Evolutionary conservation across 345 rosid genomes (phyloP).

Genomic region (Lepidium sativum): DNA sequence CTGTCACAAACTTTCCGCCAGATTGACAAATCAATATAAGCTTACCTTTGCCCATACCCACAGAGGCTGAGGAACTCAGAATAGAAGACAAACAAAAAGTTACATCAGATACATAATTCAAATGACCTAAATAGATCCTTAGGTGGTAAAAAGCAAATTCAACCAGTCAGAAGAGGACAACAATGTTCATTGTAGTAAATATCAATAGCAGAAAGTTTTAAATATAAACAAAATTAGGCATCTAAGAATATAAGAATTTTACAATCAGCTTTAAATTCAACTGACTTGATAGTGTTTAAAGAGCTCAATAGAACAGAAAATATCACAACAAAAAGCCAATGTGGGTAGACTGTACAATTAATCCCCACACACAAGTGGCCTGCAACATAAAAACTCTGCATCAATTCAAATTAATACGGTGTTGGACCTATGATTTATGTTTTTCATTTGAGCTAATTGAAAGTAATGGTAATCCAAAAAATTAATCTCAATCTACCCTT

Average conservation of each 20-base stretch:
- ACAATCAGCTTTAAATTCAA: neutral
- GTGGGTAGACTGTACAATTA: neutral
- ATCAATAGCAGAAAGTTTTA: neutral
- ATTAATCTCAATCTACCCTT: neutral
- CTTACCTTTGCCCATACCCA: slow-evolving; percentile 68
- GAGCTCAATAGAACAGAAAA: neutral
- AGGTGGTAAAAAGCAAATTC: neutral
- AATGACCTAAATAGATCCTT: neutral
- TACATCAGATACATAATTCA: neutral
- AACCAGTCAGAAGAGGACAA: neutral
- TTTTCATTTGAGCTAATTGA: neutral
- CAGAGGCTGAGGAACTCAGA: neutral
- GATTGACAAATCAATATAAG: slow-evolving; percentile 82
- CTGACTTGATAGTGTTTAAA: neutral
- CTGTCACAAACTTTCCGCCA: slow-evolving; percentile 63
- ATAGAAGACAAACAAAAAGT: neutral
- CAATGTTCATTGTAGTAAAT: neutral
- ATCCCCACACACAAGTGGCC: neutral
- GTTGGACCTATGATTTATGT: neutral
- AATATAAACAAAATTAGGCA: neutral
- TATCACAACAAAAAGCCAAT: neutral
- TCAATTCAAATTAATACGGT: neutral
- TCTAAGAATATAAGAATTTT: neutral
- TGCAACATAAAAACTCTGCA: neutral
- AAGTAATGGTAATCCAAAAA: neutral